Evolutionary conservation across 306 rosid species (phyloP), one percentile per base, ranked within the genome.

Genomic region (Ochetophila trinervis): DNA sequence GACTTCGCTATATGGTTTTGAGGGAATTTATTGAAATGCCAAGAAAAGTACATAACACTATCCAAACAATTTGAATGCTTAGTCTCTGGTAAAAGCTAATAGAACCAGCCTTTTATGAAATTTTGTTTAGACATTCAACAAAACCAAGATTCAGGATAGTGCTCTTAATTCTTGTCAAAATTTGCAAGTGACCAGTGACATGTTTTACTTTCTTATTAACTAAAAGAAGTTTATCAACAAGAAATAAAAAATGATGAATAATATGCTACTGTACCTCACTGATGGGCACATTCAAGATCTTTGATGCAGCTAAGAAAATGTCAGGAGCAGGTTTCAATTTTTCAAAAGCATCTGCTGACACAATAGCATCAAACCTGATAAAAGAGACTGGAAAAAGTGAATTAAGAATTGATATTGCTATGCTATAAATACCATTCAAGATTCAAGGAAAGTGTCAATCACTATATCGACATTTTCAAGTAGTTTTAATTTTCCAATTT

Each of bases 271-370:
- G 30, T 82, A 93, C 98, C 96, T 93, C 95, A 66, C 78, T 72
- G 10, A 85, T 74, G 53, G 82, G 85, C 48, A 89, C 95, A 77
- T 81, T 76, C 86, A 93, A 72, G 69, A 82, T 84, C 77, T 73
- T 82, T 21, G 97, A 84, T 40, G 97, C 98, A 67, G 98, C 95
- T 62, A 93, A 72, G 80, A 93, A 93, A 70, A 89, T 93, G 76
- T 89, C 98, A 53, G 97, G 98, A 78, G 97, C 91, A 73, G 98
- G 98, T 71, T 93, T 93, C 87, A 93, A 76, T 76, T 87, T 93
- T 83, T 93, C 96, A 79, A 93, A 93, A 66, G 98, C 98, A 81
- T 93, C 98, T 62, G 96, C 98, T 72, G 97, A 82, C 68, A 89
- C 95, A 35, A 93, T 83, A 36, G 97, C 94, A 72, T 93, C 91